Conservation (phyloP, 441 rosid species). For the Corymbia calophylla region DNA sequence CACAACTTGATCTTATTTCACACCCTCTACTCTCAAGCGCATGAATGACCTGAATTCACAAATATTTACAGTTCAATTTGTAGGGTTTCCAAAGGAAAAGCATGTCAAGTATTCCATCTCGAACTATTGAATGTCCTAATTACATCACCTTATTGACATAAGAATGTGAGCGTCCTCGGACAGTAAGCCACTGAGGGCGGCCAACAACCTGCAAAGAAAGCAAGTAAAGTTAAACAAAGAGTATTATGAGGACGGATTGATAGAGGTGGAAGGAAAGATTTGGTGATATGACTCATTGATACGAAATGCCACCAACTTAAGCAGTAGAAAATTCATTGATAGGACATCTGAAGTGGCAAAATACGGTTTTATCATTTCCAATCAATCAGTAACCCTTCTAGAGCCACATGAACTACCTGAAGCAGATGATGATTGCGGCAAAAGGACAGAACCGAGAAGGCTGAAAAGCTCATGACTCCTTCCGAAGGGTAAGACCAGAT, state of each 20-base stretch:
- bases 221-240: not conserved
- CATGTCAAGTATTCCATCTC: no score
- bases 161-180: constrained; percentile 47
- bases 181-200: constrained; percentile 81
- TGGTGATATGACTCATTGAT: not conserved
- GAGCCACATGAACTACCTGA: constrained; percentile 33
- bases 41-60: constrained; percentile 39
- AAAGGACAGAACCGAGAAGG: constrained; percentile 78
- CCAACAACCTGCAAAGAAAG: constrained; percentile 55
- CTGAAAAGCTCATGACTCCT: constrained; percentile 69
- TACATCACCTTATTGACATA: constrained; percentile 57
- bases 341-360: not conserved
- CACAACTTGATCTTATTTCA: constrained; percentile 45
- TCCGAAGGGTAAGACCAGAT: constrained; percentile 85
- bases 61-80: not conserved
- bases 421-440: constrained; percentile 82
- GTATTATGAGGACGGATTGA: not conserved
- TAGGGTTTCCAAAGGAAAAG: not conserved
- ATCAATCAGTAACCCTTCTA: not conserved
- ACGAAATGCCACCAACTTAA: not conserved
- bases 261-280: not conserved
- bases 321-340: not conserved
- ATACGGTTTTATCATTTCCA: not conserved
- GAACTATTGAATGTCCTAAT: not conserved
- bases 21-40: constrained; percentile 61